These are phyloP conservation scores for Brasilioporus rufonigricans DNA, from an alignment of 768 basidiomycete species.

Conservation along the genomic window DNA sequence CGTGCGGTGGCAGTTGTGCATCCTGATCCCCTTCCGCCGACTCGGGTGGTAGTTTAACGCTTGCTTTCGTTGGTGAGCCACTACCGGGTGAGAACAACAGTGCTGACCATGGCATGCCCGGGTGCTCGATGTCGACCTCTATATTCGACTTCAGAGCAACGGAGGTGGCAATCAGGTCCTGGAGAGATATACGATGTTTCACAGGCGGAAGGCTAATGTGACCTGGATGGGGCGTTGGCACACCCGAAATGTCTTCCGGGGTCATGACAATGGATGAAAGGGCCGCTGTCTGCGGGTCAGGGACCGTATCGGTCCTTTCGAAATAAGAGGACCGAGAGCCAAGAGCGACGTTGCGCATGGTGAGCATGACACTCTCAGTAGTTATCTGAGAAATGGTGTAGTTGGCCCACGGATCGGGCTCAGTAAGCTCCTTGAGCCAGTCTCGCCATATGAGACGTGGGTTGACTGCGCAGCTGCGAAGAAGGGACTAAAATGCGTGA, in stretches of 20 bases:
- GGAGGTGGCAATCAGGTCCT: slow-evolving; percentile 72
- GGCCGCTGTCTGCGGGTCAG: slow-evolving; percentile 1
- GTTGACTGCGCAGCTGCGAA: slow-evolving; percentile 73
- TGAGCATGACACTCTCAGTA: slow-evolving; percentile 68
- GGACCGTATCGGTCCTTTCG: not conserved
- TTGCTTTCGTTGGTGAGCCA: slow-evolving; percentile 27
- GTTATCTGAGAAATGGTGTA: slow-evolving; percentile 61
- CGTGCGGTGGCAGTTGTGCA: slow-evolving; percentile 41
- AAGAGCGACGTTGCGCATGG: slow-evolving; percentile 54
- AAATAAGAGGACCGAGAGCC: slow-evolving; percentile 33
- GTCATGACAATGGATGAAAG: slow-evolving; percentile 11
- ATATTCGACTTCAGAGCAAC: slow-evolving; percentile 70
- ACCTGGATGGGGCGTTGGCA: slow-evolving; percentile 33
- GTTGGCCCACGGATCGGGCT: slow-evolving; percentile 64
- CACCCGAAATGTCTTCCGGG: slow-evolving; percentile 22
- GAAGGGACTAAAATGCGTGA: slow-evolving; percentile 46
- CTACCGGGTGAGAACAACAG: slow-evolving; percentile 38
- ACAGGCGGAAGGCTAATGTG: slow-evolving; percentile 33
- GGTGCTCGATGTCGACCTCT: slow-evolving; percentile 57
- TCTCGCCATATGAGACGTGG: slow-evolving; percentile 69
- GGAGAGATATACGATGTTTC: slow-evolving; percentile 53
- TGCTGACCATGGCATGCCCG: slow-evolving; percentile 50
- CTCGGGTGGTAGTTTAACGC: slow-evolving; percentile 19
- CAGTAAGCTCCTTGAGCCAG: slow-evolving; percentile 58
- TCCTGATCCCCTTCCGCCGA: slow-evolving; percentile 6